phyloP scores from a whole-genome alignment of 2,329 filamentous ascomycete species.

The Talaromyces funiculosus region DNA sequence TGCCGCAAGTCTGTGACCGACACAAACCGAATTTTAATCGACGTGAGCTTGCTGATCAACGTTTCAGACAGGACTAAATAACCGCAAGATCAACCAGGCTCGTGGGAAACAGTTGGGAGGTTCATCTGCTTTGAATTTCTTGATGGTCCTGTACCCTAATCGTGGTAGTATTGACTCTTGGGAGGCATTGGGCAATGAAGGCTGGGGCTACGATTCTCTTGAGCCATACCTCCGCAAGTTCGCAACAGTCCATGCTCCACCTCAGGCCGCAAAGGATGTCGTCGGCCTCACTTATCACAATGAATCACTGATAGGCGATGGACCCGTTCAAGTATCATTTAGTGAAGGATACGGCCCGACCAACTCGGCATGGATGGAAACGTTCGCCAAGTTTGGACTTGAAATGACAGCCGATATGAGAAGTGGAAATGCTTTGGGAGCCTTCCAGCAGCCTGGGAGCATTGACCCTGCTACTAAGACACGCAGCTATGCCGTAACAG shows the following conservation, averaged over 20 bases:
- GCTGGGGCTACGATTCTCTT: constrained; percentile 13
- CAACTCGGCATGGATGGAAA: constrained; percentile 14
- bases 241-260: constrained; percentile 2
- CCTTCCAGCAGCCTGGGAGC: constrained; percentile 33
- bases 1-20: constrained; percentile 13
- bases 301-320: constrained; percentile 4
- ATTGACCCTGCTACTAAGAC: constrained; percentile 27
- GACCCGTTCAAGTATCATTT: constrained; percentile 14
- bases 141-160: constrained; percentile 19
- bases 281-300: constrained; percentile 5
- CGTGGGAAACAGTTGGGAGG: constrained; percentile 18
- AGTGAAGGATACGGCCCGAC: constrained; percentile 7
- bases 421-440: constrained; percentile 33
- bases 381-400: constrained; percentile 10
- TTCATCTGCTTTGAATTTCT: constrained; percentile 16
- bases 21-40: background rate
- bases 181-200: constrained; percentile 29
- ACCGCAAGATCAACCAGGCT: constrained; percentile 14
- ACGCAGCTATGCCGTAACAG: constrained; percentile 39
- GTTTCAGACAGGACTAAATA: constrained; percentile 15
- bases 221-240: constrained; percentile 12
- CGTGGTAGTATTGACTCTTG: constrained; percentile 33
- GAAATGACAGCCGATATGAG: constrained; percentile 24
- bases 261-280: background rate
- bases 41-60: background rate